Conservation (phyloP, 1,284 basidiomycete species). For the Sporisorium graminicola region DNA sequence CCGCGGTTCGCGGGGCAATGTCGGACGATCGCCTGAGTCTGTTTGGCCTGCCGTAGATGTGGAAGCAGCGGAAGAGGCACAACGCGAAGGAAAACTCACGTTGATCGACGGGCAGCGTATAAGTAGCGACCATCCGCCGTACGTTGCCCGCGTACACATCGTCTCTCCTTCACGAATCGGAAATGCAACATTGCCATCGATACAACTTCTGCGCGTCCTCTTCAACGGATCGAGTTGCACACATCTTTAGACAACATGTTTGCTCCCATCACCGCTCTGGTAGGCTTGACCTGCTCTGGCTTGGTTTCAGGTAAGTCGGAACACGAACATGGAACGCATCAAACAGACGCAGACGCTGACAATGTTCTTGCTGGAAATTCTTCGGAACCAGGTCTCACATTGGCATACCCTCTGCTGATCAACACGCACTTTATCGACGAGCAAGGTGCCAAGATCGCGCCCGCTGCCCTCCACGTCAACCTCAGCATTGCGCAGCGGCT, state of each 20-base stretch:
- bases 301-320: slow-evolving; percentile 29
- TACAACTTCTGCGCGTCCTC: neutral
- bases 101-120: neutral
- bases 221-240: too few species aligned
- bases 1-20: too few species aligned
- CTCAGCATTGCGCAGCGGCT: slow-evolving; percentile 35
- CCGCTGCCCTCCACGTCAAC: slow-evolving; percentile 26
- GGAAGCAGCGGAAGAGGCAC: too few species aligned
- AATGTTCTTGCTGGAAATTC: neutral
- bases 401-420: slow-evolving; percentile 31
- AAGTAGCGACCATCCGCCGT: neutral
- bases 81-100: neutral
- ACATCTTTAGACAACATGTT: slow-evolving; percentile 11
- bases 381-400: slow-evolving; percentile 17
- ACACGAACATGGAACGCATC: neutral
- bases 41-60: neutral
- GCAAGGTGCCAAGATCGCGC: slow-evolving; percentile 34
- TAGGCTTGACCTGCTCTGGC: slow-evolving; percentile 36
- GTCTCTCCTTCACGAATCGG: too few species aligned
- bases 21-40: neutral
- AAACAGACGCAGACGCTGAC: neutral
- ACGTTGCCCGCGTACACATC: too few species aligned
- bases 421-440: slow-evolving; percentile 35
- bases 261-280: slow-evolving; percentile 28
- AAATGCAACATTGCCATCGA: neutral